Evolutionary conservation across 2,329 filamentous ascomycete genomes (phyloP), one percentile per base, ranked within the genome.

Genomic region (Xylariaceae sp.): DNA sequence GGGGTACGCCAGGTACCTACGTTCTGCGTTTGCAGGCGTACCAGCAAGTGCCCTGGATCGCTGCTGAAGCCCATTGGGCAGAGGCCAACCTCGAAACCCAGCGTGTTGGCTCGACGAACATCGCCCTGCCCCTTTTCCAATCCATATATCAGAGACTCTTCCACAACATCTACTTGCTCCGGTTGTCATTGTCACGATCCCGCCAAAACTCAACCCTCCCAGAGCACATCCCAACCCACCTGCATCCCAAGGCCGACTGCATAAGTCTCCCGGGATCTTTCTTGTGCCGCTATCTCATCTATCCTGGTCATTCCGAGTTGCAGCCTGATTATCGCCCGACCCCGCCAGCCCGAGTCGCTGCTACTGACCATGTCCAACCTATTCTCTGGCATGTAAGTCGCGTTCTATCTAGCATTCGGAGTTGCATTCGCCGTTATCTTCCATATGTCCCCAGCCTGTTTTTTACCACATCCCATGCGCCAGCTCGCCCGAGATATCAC

Each of bases 381-480:
- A 64, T 82, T 83, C 68, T 82, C 79, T 65, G 79, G 80, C 71
- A 82, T 83, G 80, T 83, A 74, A 79, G 80, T 60, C 2, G 32
- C 51, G 42, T 46, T 47, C 10, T 10, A 34, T 34, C 49, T 34
- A 55, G 40, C 47, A 53, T 56, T 42, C 36, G 52, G 39, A 32
- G 39, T 39, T 34, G 42, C 37, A 29, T 49, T 22, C 19, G 34
- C 22, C 16, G 21, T 46, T 36, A 39, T 16, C 45, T 51, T 52
- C 37, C 9, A 10, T 19, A 29, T 42, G 12, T 46, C 15, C 16
- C 21, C 36, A 19, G 36, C 16, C 12, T 13, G 21, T 52, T 9
- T n/a, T 21, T 44, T 34, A 32, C 36, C 46, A 48, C 22, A 15
- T 6, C 29, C 19, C 39, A 22, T 15, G 47, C 41, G 19, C n/a